These are phyloP conservation scores for Adiantum capillusveneris DNA, from an alignment of 75 land plant species.

Conservation along the genomic window DNA sequence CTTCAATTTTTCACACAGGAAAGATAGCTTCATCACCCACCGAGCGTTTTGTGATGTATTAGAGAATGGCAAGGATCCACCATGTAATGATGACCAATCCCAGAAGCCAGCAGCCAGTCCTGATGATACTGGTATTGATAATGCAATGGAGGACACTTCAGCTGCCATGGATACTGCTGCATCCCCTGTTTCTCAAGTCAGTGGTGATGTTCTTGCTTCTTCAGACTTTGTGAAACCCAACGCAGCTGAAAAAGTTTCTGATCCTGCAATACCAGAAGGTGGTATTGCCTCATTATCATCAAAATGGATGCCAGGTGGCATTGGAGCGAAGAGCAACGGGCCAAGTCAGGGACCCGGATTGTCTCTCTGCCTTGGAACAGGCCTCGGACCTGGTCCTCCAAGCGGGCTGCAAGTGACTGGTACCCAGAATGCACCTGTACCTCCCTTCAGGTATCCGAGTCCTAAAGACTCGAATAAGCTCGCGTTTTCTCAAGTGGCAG, in stretches of 20 bases:
- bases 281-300: constrained; percentile 12
- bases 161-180: no score
- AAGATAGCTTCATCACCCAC: constrained; percentile 74
- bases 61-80: no score
- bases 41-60: constrained; percentile 59
- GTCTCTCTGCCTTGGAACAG: constrained; percentile 24
- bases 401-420: constrained; percentile 11
- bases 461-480: no score
- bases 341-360: constrained; percentile 14
- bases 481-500: no score
- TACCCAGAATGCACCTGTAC: no score
- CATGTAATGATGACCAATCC: no score
- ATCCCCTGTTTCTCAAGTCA: no score
- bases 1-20: constrained; percentile 33
- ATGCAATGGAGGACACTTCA: no score
- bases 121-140: no score
- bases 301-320: constrained; percentile 13
- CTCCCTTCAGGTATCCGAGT: no score
- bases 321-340: constrained; percentile 2
- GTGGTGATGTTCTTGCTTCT: no score
- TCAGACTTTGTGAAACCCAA: not conserved
- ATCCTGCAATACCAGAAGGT: constrained; percentile 4
- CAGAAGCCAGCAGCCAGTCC: no score
- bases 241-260: not conserved
- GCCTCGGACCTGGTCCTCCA: constrained; percentile 22